These are phyloP conservation scores for Canariomyces notabilis DNA, from an alignment of 2,329 filamentous ascomycete genomes.

Conservation along the genomic window DNA sequence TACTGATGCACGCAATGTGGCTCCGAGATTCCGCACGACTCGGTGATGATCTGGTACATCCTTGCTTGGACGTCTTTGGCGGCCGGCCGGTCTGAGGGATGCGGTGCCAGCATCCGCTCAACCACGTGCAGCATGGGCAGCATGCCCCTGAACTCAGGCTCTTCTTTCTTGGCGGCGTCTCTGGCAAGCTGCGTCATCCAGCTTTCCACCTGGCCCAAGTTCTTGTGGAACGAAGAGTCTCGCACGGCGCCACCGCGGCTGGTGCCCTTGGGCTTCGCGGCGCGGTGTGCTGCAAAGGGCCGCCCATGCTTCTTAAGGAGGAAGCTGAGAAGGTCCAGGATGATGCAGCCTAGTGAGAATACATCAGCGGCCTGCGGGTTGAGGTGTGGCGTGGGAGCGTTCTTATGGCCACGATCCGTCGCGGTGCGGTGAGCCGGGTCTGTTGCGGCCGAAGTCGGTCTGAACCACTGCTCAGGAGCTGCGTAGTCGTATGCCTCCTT, in stretches of 20 bases:
- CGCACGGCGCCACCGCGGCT: slow-evolving; percentile 56
- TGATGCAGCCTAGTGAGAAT: slow-evolving; percentile 68
- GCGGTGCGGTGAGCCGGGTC: slow-evolving; percentile 29
- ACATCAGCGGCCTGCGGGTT: slow-evolving; percentile 60
- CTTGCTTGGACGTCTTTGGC: slow-evolving; percentile 48
- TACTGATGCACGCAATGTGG: slow-evolving; percentile 53
- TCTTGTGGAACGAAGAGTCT: slow-evolving; percentile 69
- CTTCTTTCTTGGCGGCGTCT: slow-evolving; percentile 50
- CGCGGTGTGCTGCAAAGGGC: slow-evolving; percentile 62
- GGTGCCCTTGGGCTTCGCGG: slow-evolving; percentile 56
- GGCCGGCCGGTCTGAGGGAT: slow-evolving; percentile 49
- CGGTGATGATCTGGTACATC: slow-evolving; percentile 49
- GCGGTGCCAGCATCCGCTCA: slow-evolving; percentile 48
- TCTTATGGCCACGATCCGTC: slow-evolving; percentile 27
- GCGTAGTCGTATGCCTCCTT: slow-evolving; percentile 69
- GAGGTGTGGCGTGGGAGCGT: slow-evolving; percentile 39
- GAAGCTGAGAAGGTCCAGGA: slow-evolving; percentile 65
- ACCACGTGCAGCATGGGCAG: slow-evolving; percentile 49
- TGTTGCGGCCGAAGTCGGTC: slow-evolving; percentile 27
- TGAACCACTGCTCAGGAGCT: slow-evolving; percentile 61
- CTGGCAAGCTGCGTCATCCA: slow-evolving; percentile 62
- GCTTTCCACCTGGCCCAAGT: slow-evolving; percentile 60
- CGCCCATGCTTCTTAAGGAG: slow-evolving; percentile 62
- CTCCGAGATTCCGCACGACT: slow-evolving; percentile 42
- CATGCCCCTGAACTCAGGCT: slow-evolving; percentile 46